Base-by-base conservation (phyloP, 768 basidiomycete species). In the Lactarius sp. region DNA sequence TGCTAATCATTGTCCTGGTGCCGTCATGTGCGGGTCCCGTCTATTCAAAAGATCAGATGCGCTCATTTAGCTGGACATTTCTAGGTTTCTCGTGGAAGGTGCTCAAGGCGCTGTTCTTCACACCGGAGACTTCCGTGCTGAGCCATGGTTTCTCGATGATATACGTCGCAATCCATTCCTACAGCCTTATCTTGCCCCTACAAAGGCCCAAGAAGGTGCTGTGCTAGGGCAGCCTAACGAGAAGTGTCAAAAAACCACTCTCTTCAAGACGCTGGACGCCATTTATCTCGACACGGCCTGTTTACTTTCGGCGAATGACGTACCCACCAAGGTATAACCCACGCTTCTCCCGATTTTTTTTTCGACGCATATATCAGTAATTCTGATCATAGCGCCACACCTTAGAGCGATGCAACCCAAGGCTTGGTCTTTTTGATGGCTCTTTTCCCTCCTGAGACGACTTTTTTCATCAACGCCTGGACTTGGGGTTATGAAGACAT, bases 401-500 rank as follows among this genome's bases (percentile, higher is more conserved):
- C 34, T 2, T 67, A 96, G 92, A 78, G 79, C 22, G 76, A 80
- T 18, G 94, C 90, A 0, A 83, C 85, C 0, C 67, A 76, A 31
- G 90, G 87, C 2, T 75, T 96, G 3, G 73, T 92, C 20, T 76
- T 83, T 18, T 78, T 97, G 1, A 87, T 98, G 74, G 76, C 78
- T 10, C 70, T 85, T 3, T 89, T 87, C 61, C 88, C 93, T 0
- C 65, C 77, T 0, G 76, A 80, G 4, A 86, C 86, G 0, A 78
- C 84, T 59, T 97, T 98, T 76, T 98, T 90, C 76, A 79, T 99
- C 61, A 96, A 97, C 70, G 72, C 83, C 0, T 99, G 96, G 96
- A 96, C 95, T 0, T 95, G 90, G 87, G 96, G 96, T 0, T 98
- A 97, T 72, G 96, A 99, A 73, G 92, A 94, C 60, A 76, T 95